Evolutionary conservation across 1,284 basidiomycete genomes (phyloP).

Genomic region (Ustilago trichophora): DNA sequence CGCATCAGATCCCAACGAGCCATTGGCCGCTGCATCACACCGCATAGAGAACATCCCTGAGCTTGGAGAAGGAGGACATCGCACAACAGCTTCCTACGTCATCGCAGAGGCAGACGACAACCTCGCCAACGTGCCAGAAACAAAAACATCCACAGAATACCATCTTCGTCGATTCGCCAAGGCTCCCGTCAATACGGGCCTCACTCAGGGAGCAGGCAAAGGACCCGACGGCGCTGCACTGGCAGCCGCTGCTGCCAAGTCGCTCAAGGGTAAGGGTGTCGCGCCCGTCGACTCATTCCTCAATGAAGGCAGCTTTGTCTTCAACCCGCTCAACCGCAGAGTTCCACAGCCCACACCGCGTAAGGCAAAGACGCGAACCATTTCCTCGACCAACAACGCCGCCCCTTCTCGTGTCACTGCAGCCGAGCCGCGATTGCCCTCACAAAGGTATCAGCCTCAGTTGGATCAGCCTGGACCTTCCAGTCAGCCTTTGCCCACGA

Average conservation of each 20-base stretch:
- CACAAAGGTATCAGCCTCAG: conserved; percentile 12
- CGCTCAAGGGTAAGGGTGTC: conserved; percentile 47
- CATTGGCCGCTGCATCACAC: conserved; percentile 18
- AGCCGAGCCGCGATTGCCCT: conserved; percentile 6
- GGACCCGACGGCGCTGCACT: conserved; percentile 54
- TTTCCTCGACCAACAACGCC: conserved; percentile 32
- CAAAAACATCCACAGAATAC: conserved; percentile 43
- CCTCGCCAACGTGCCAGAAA: conserved; percentile 47
- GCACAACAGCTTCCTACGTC: conserved; percentile 40
- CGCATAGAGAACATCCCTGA: conserved; percentile 41
- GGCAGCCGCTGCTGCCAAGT: conserved; percentile 52
- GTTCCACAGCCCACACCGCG: conserved; percentile 58
- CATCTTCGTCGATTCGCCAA: conserved; percentile 41
- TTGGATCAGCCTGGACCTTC: conserved; percentile 12
- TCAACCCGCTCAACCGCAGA: conserved; percentile 60
- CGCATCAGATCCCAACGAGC: conserved; percentile 24
- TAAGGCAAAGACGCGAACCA: conserved; percentile 41
- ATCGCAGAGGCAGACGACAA: conserved; percentile 44
- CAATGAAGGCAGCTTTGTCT: conserved; percentile 62
- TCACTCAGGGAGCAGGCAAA: conserved; percentile 46
- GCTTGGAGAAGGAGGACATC: conserved; percentile 42
- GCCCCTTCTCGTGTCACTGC: conserved; percentile 24
- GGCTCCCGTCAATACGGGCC: conserved; percentile 37
- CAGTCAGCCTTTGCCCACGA: conserved; percentile 10
- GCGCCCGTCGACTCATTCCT: conserved; percentile 60